Conservation (phyloP, 768 basidiomycete genomes). For the Kockovaella imperatae region DNA sequence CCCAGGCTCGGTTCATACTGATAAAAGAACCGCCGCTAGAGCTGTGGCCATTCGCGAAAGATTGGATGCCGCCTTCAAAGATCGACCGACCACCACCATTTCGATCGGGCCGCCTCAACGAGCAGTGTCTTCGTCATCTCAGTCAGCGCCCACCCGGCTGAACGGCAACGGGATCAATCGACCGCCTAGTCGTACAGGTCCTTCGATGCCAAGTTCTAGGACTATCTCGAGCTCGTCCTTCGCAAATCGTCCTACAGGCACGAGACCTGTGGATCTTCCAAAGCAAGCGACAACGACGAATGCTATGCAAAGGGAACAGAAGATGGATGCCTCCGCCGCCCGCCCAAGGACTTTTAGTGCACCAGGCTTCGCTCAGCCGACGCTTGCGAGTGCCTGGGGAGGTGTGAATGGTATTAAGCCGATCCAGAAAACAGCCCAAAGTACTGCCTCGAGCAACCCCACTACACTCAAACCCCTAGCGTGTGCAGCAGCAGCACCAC, state of each 20-base stretch:
- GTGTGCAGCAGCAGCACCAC: background rate
- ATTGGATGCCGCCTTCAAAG: constrained; percentile 13
- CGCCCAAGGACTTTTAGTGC: no score
- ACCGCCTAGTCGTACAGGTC: background rate
- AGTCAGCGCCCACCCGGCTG: constrained; percentile 2
- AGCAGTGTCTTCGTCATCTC: constrained; percentile 16
- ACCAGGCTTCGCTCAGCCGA: no score
- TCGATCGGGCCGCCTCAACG: constrained; percentile 23
- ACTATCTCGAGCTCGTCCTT: background rate
- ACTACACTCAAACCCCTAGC: background rate
- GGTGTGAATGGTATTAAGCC: no score
- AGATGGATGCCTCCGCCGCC: no score
- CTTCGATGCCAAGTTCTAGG: background rate
- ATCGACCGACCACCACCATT: background rate
- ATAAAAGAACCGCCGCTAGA: constrained; percentile 5
- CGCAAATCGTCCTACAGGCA: background rate
- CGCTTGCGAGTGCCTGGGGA: no score
- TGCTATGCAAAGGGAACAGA: no score
- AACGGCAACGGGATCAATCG: background rate
- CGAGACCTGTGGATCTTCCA: background rate
- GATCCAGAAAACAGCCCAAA: no score
- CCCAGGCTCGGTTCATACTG: background rate
- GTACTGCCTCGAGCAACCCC: no score
- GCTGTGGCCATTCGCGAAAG: constrained; percentile 14
- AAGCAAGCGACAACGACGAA: background rate